Evolutionary conservation across 768 basidiomycete genomes (phyloP).

Genomic region (Boletellus ananas): DNA sequence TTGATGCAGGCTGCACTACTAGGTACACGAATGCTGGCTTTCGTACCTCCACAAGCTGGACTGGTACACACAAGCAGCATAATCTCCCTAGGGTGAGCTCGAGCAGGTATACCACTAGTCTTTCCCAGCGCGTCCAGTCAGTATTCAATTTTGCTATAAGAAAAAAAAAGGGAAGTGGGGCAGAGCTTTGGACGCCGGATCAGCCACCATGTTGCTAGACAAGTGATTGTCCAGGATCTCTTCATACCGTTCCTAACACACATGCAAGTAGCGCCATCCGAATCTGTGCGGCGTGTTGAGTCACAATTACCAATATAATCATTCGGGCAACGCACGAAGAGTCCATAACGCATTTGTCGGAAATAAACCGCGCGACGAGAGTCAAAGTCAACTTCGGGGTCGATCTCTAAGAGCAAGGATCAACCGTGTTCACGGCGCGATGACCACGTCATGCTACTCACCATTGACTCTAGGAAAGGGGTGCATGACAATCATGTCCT

Average conservation of each 20-base stretch:
- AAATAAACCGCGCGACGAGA: conserved; percentile 92
- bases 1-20: too few species aligned
- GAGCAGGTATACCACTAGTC: too few species aligned
- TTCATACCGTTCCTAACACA: conserved; percentile 42
- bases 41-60: too few species aligned
- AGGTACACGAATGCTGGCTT: too few species aligned
- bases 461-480: conserved; percentile 93
- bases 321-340: conserved; percentile 66
- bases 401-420: conserved; percentile 70
- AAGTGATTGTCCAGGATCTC: neutral
- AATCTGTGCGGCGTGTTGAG: conserved; percentile 39
- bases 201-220: neutral
- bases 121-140: too few species aligned
- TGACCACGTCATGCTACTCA: conserved; percentile 29
- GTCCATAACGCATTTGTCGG: conserved; percentile 97
- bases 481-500: conserved; percentile 99
- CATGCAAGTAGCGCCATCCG: conserved; percentile 79
- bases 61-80: too few species aligned
- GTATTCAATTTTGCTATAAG: too few species aligned
- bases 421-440: conserved; percentile 7
- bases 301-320: neutral
- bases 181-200: neutral
- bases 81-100: too few species aligned
- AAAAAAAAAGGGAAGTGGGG: too few species aligned
- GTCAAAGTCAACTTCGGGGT: conserved; percentile 97